A percentile compares a stretch with the other conserved stretches of the same genome.
phyloP scores from a whole-genome alignment of 2,329 filamentous ascomycete species.

The Beauveria pseudobassiana region DNA sequence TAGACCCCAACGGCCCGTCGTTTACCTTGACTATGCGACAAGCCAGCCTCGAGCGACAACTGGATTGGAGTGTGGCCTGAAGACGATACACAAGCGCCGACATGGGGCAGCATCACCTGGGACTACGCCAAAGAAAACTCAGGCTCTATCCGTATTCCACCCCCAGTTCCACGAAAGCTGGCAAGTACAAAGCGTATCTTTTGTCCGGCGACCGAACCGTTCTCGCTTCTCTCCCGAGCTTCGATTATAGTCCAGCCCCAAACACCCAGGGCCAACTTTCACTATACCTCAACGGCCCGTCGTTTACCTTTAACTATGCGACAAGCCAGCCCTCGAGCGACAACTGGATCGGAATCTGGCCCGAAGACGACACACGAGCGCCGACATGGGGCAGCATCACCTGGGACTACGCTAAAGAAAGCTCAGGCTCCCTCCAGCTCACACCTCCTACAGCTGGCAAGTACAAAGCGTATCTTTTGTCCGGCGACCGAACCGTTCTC shows the following conservation, averaged over 20 bases:
- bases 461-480: slow-evolving; percentile 1
- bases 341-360: slow-evolving; percentile 5
- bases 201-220: neutral
- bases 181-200: slow-evolving; percentile 4
- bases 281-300: no score
- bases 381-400: neutral
- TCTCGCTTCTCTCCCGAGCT: neutral
- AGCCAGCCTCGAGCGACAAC: neutral
- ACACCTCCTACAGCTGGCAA: neutral
- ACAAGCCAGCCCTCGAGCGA: neutral
- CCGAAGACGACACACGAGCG: neutral
- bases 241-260: neutral
- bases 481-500: neutral
- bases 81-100: neutral
- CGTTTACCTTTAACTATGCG: neutral
- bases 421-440: neutral
- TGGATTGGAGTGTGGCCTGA: slow-evolving; percentile 1
- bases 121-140: neutral
- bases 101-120: neutral
- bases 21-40: neutral
- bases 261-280: no score
- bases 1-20: neutral
- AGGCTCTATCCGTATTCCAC: neutral
- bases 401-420: neutral
- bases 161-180: neutral